phyloP scores from a whole-genome alignment of 306 rosid genomes.

The Quercus rubra region DNA sequence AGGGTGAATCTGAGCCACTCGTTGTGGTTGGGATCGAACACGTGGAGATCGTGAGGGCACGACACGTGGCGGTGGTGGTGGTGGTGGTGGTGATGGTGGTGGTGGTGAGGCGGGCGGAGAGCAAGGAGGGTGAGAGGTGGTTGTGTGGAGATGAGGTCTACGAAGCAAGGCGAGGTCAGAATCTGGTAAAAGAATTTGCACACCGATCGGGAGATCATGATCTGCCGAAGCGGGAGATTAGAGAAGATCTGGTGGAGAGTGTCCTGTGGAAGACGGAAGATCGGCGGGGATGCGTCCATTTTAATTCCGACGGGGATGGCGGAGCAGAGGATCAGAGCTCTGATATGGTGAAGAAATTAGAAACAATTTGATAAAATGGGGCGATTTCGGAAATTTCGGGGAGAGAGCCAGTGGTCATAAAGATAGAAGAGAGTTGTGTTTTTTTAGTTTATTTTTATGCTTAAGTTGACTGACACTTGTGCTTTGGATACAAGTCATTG shows the following conservation, averaged over 20 bases:
- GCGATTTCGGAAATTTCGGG: neutral
- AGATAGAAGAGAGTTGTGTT: too few relatives aligned
- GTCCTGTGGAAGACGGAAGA: constrained; percentile 69
- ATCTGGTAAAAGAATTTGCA: constrained; percentile 58
- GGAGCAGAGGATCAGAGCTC: neutral
- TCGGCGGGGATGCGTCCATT: constrained; percentile 53
- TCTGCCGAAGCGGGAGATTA: constrained; percentile 71
- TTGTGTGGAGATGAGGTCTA: constrained; percentile 48
- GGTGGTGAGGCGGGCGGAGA: constrained; percentile 58
- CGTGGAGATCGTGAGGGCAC: constrained; percentile 39
- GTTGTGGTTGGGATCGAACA: constrained; percentile 55
- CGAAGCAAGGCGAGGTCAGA: constrained; percentile 60
- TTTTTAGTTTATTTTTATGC: too few relatives aligned
- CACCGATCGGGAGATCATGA: constrained; percentile 69
- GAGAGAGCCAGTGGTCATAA: too few relatives aligned
- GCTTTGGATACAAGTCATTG: too few relatives aligned
- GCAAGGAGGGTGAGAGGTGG: constrained; percentile 64
- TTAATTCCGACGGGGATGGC: neutral
- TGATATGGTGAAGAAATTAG: neutral
- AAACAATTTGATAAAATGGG: neutral
- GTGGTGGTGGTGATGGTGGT: constrained; percentile 23
- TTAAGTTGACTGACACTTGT: too few relatives aligned
- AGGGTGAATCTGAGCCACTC: constrained; percentile 65
- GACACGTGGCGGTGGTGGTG: constrained; percentile 24
- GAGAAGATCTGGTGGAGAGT: constrained; percentile 79